Evolutionary conservation across 176 grass and related monocot genomes (phyloP), one percentile per base, ranked within the genome.

Genomic region (Cenchrus fungigraminus): DNA sequence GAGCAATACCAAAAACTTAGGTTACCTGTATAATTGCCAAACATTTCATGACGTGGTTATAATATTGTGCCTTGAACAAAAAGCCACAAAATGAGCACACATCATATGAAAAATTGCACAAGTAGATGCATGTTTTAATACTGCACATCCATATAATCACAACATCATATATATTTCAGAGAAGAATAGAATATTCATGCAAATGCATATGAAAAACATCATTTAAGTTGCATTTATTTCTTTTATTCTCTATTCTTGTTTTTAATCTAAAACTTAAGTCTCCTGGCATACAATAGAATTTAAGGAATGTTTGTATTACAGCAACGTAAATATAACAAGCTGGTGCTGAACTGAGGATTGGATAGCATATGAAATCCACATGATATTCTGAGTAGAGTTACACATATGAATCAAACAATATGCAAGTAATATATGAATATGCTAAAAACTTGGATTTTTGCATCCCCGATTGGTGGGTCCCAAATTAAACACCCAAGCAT

Each of bases 131-230:
- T 69, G 71, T 58, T 62, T 51, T 45, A 56, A 17, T 56, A 82
- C 6, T 14, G 19, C 17, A 19, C 11, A 25, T 11, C 16, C 6
- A 74, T 83, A 47, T 34, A 85, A 61, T 56, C 42, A 70, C 12
- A 71, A 63, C 59, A 46, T 11, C 8, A 61, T 45, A 77, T 5
- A 77, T 44, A 2, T 77, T 76, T 10, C n/a, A 83, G 8, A 44
- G 42, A 63, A 78, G 29, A 77, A 43, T 54, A 70, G 14, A 68
- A 83, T 29, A 79, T 40, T 62, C 71, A 52, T 34, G 57, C 59
- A 80, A 56, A 6, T 50, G 74, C 17, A 17, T 8, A 81, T 25
- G 15, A 52, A 57, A 22, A 74, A 56, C 7, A 86, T 47, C 45
- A 45, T 29, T 63, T 31, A 73, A 71, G 9, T 51, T 63, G 13